These are phyloP conservation scores for Phytophthora litchii DNA, from an alignment of 352 stramenopile genomes.

Conservation along the genomic window DNA sequence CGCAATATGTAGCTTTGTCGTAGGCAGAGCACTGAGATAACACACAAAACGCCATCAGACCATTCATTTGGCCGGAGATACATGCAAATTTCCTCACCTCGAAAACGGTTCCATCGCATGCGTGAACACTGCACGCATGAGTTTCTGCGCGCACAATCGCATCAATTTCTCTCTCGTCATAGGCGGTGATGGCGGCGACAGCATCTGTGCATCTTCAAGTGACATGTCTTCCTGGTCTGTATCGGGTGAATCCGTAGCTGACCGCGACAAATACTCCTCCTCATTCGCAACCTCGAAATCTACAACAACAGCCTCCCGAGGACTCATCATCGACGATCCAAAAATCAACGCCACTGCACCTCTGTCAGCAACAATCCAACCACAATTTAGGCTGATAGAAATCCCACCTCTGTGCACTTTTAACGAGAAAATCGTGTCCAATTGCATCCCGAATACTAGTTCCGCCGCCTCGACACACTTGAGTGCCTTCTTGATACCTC, in stretches of 20 bases:
- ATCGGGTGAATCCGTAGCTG: slow-evolving; percentile 7
- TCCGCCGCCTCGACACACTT: slow-evolving; percentile 52
- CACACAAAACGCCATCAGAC: slow-evolving; percentile 3
- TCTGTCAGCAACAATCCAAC: slow-evolving; percentile 8
- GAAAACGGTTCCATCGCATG: slow-evolving; percentile 42
- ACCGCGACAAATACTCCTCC: neutral
- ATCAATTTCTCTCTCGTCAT: slow-evolving; percentile 41
- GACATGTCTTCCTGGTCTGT: slow-evolving; percentile 23
- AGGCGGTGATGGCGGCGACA: slow-evolving; percentile 1
- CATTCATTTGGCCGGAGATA: neutral
- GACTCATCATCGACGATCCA: slow-evolving; percentile 56
- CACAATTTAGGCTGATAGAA: neutral
- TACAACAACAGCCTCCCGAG: slow-evolving; percentile 56
- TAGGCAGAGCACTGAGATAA: slow-evolving; percentile 39
- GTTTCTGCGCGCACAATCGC: slow-evolving; percentile 65
- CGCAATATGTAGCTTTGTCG: slow-evolving; percentile 63
- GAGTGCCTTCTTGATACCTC: slow-evolving; percentile 52
- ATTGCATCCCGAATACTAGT: slow-evolving; percentile 30
- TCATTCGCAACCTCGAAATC: slow-evolving; percentile 38
- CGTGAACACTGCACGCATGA: slow-evolving; percentile 55
- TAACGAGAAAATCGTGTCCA: slow-evolving; percentile 45
- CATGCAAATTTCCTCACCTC: slow-evolving; percentile 28
- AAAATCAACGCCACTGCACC: slow-evolving; percentile 65
- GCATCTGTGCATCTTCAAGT: slow-evolving; percentile 13
- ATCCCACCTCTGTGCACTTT: slow-evolving; percentile 38